Evolutionary conservation across 176 grass and related monocot species (phyloP), one percentile per base, ranked within the genome.

Genomic region (Ananas comosus): DNA sequence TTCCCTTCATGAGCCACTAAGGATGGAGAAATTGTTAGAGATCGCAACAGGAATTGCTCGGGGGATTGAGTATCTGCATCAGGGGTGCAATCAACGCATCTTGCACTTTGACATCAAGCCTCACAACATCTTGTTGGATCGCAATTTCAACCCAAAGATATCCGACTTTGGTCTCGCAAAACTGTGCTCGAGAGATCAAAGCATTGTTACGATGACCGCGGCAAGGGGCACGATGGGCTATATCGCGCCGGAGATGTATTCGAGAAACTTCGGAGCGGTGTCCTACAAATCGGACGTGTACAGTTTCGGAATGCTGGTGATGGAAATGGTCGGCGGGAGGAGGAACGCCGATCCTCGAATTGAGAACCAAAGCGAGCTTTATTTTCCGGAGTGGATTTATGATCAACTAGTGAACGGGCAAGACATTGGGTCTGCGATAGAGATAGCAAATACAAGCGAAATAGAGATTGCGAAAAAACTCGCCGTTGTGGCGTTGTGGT

Each of bases 81-180:
- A 69, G 22, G 66, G 66, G 10, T 69, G 66, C 47, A 17, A 51
- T 50, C 66, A 69, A 51, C 66, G 66, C 48, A 69, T 69, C n/a
- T 19, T 69, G 10, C 66, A 69, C 14, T 69, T 69, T 12, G 66
- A 69, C 66, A 69, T 69, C 66, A 69, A 69, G 9, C 48, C 48
- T 21, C 66, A 68, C 48, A 67, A 67, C 3, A 48, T 67, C 42
- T 48, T 67, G 4, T 67, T 67, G 25, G 64, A 67, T 17, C 8
- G 19, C 17, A 13, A 67, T 13, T 17, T 67, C 11, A 67, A 50
- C 49, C 65, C 65, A 2, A 67, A 67, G 65, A 67, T 67, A 17
- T 67, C 65, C 3, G 65, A 67, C 13, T 67, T 67, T 12, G 65
- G 65, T 19, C 65, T 67, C 17, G 65, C 65, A 2, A 67, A 67